Conservation (phyloP, 2,329 filamentous ascomycete species). For the Neofusicoccum sp. region DNA sequence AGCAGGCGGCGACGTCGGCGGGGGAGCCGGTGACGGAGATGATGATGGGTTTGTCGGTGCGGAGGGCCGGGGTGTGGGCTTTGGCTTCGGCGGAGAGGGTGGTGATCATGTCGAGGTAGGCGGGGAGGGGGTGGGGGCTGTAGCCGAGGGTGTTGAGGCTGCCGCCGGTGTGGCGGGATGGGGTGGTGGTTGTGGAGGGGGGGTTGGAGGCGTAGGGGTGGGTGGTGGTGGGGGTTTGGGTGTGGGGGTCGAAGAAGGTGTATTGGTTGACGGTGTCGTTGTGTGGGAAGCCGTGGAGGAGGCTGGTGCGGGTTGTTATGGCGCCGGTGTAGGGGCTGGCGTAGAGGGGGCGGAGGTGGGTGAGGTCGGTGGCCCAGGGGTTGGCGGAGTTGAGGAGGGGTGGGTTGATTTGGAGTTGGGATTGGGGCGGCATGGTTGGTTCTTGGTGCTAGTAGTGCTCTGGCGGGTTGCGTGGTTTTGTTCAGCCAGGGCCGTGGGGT, state of each 20-base stretch:
- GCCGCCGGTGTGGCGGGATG: conserved; percentile 27
- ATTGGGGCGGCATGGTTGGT: background rate
- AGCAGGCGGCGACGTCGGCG: conserved; percentile 57
- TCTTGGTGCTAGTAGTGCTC: background rate
- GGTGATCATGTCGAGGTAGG: conserved; percentile 59
- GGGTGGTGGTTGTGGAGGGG: conserved; percentile 24
- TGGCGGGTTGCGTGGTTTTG: background rate
- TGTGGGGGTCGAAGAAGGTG: conserved; percentile 58
- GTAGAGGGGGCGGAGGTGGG: conserved; percentile 63
- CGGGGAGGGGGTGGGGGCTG: conserved; percentile 59
- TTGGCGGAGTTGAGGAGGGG: conserved; percentile 73
- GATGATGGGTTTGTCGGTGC: conserved; percentile 58
- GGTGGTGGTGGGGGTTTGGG: conserved; percentile 24
- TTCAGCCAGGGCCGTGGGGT: background rate
- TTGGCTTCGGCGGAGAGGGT: conserved; percentile 41
- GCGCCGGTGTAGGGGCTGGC: conserved; percentile 64
- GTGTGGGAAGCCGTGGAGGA: conserved; percentile 64
- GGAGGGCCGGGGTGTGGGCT: conserved; percentile 3
- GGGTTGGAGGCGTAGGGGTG: background rate
- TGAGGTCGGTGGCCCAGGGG: conserved; percentile 69
- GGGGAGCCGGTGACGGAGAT: conserved; percentile 68
- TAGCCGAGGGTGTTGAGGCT: conserved; percentile 72
- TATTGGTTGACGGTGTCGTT: conserved; percentile 61
- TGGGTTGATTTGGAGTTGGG: conserved; percentile 55
- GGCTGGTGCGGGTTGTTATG: conserved; percentile 70